Evolutionary conservation across 106 monocot species (phyloP).

Genomic region (Acorus calamus): DNA sequence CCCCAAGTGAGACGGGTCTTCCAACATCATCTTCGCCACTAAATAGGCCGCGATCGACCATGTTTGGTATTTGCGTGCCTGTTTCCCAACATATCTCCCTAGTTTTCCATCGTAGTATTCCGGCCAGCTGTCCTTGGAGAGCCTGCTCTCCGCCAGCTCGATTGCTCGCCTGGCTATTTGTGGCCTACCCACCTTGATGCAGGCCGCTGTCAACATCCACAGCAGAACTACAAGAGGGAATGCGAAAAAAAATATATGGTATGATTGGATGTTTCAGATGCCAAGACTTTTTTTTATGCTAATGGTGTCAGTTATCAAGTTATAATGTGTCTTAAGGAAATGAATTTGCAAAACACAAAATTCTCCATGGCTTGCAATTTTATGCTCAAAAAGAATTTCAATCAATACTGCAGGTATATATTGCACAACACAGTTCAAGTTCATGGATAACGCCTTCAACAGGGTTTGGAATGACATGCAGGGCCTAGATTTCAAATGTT

Average conservation of each 20-base stretch:
- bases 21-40: constrained; percentile 28
- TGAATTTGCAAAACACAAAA: no score
- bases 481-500: no score
- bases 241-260: neutral
- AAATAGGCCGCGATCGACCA: constrained; percentile 27
- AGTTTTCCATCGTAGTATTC: constrained; percentile 31
- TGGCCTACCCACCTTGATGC: constrained; percentile 18
- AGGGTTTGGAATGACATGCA: no score
- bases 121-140: constrained; percentile 18
- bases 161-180: constrained; percentile 22
- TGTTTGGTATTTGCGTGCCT: constrained; percentile 19
- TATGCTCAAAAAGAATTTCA: no score
- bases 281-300: no score
- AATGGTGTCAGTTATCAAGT: no score
- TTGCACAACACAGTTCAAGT: no score
- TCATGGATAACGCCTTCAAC: no score
- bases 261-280: neutral
- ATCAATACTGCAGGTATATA: no score
- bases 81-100: constrained; percentile 20
- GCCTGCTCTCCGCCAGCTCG: constrained; percentile 16
- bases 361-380: no score
- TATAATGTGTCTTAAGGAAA: no score
- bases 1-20: constrained; percentile 26
- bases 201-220: constrained; percentile 22
- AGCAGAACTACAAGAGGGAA: constrained; percentile 13